Percentiles rank a stretch among this genome's conserved stretches.
Conservation (phyloP, 352 stramenopile genomes). For the Phytopythium cucurbitacearum region DNA sequence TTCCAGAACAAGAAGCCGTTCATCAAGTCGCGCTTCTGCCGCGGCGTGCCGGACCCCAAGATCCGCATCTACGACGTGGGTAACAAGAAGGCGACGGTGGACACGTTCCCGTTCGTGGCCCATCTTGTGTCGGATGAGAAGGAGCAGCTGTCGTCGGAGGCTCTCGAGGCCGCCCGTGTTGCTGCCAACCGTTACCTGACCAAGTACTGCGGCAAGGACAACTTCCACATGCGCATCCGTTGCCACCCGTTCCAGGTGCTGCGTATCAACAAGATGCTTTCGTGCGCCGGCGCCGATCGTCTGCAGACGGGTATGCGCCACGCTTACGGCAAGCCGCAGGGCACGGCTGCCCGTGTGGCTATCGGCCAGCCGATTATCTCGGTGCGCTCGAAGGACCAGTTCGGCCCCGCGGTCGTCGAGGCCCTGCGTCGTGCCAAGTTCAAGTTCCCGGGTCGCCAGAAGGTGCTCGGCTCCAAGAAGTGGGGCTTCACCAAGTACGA, state of each 20-base stretch:
- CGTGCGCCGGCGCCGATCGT: conserved; percentile 98
- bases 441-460: conserved; percentile 99
- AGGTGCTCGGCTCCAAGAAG: conserved; percentile 99
- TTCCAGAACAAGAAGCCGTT: conserved; percentile 99
- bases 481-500: conserved; percentile 99
- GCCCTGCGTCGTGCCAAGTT: conserved; percentile 99
- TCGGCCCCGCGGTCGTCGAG: conserved; percentile 93
- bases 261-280: conserved; percentile 99
- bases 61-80: conserved; percentile 99
- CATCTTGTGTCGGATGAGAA: conserved; percentile 96
- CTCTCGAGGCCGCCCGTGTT: conserved; percentile 98
- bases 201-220: conserved; percentile 98
- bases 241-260: conserved; percentile 99
- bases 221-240: conserved; percentile 99
- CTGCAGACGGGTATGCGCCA: conserved; percentile 98
- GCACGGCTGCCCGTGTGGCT: conserved; percentile 96
- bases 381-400: conserved; percentile 96
- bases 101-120: conserved; percentile 98
- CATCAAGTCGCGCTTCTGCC: conserved; percentile 99
- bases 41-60: conserved; percentile 96
- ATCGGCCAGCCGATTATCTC: conserved; percentile 99
- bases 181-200: conserved; percentile 98
- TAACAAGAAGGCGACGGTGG: conserved; percentile 97
- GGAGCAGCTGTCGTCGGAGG: conserved; percentile 95
- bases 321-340: conserved; percentile 99